Conservation (phyloP, 768 basidiomycete species). For the Kwoniella sp. region DNA sequence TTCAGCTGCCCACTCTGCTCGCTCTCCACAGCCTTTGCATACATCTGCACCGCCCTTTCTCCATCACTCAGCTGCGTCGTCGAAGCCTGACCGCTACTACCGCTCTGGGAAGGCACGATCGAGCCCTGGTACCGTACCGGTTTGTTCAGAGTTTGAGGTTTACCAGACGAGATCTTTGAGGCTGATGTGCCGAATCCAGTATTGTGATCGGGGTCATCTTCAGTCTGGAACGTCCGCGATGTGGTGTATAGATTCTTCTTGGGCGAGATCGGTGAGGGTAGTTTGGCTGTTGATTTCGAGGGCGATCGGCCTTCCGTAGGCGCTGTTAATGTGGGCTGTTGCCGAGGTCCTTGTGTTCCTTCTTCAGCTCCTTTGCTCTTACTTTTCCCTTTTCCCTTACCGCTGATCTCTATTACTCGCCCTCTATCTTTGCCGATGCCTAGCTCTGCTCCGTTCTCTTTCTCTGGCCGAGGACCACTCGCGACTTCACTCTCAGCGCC, state of each 20-base stretch:
- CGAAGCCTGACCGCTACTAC: conserved; percentile 9
- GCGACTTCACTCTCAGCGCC: neutral
- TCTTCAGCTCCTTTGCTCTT: neutral
- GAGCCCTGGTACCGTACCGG: conserved; percentile 9
- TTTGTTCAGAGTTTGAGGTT: neutral
- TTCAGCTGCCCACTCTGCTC: conserved; percentile 77
- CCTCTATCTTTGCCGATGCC: neutral
- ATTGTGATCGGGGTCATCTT: neutral
- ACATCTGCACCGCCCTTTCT: conserved; percentile 60
- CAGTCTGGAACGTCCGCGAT: neutral
- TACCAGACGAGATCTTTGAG: neutral
- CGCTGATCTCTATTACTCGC: neutral
- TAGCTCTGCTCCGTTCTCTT: neutral
- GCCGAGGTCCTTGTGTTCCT: neutral
- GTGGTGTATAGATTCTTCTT: neutral
- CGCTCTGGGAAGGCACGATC: neutral
- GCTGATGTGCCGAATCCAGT: neutral
- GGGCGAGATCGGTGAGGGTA: neutral
- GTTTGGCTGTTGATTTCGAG: neutral
- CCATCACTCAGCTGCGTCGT: neutral
- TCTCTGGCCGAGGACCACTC: neutral
- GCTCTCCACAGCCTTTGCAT: conserved; percentile 69
- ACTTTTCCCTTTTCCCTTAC: neutral
- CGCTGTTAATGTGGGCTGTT: neutral
- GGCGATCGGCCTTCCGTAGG: neutral